phyloP scores from a whole-genome alignment of 805 yeast species.

The Wickerhamomyces kurtzmanii region DNA sequence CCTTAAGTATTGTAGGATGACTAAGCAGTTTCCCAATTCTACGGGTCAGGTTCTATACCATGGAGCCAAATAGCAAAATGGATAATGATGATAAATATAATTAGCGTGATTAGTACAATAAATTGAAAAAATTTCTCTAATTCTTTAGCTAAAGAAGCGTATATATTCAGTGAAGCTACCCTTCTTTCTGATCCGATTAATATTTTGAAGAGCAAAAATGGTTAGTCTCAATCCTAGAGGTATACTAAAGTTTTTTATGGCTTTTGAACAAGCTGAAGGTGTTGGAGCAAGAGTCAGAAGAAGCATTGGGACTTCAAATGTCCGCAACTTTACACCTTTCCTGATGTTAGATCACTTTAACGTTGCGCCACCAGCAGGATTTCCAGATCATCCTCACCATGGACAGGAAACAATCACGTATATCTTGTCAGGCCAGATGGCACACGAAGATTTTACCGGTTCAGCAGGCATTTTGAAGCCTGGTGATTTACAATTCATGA shows the following conservation, averaged over 20 bases:
- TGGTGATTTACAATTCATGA: constrained; percentile 90
- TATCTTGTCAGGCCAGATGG: constrained; percentile 53
- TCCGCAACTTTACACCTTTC: constrained; percentile 76
- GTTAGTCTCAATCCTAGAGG: constrained; percentile 31
- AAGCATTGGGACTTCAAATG: constrained; percentile 58
- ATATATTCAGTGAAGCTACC: not conserved
- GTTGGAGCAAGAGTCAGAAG: constrained; percentile 83
- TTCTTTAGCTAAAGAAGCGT: not conserved
- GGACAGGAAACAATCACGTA: constrained; percentile 79
- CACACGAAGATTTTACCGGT: constrained; percentile 85
- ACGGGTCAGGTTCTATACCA: no score
- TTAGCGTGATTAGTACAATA: not conserved
- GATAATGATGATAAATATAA: not conserved
- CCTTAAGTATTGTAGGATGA: no score
- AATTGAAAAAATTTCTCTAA: not conserved
- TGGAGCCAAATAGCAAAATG: no score
- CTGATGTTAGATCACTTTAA: constrained; percentile 74
- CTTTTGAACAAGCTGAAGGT: constrained; percentile 73
- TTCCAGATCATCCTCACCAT: constrained; percentile 78
- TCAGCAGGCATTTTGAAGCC: constrained; percentile 64
- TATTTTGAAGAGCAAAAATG: no score
- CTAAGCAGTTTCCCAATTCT: no score
- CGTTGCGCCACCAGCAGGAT: constrained; percentile 56
- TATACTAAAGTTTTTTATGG: constrained; percentile 40
- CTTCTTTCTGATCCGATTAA: not conserved